Evolutionary conservation across 2,329 filamentous ascomycete genomes (phyloP), one percentile per base, ranked within the genome.

Genomic region (Pseudocercospora ulei): DNA sequence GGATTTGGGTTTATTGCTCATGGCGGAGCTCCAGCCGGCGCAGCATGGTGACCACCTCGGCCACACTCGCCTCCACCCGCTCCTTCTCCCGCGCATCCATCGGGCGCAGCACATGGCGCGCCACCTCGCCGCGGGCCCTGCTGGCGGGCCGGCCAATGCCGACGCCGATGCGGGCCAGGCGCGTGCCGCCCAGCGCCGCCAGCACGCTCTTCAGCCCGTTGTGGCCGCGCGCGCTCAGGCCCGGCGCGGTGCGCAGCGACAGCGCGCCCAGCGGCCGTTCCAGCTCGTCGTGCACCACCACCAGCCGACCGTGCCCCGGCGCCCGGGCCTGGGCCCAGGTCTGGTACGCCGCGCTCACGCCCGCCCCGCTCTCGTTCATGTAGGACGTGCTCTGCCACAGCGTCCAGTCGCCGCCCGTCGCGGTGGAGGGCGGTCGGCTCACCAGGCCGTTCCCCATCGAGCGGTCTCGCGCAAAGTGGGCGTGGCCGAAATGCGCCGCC

Each of bases 271-370:
- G 56, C 2, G 71, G 65, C 26, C 73, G 69, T 54, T 95, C 87
- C 20, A 96, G 64, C 59, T 96, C 88, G 59, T 96, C 88, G 59
- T 96, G 86, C 12, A 96, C 67, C 7, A 96, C 66, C 0, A 96
- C 75, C 9, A 98, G 62, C 2, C 67, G 63, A 2, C 68, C 64
- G 11, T 59, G 57, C 12, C 46, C 41, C 39, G 53, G 40, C 16
- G 65, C 22, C 48, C 47, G 52, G 8, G 28, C 40, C 17, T 45
- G 48, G 3, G 42, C 41, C 63, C 43, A 76, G n/a, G 73, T 65
- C 25, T 68, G 69, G 68, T 80, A 86, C 1, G 79, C 76, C 2
- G 68, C 67, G 3, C 73, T 66, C 0, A 94, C 72, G 43, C 78
- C 82, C 0, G 71, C 68, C 0, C 90, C 90, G 1, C 78, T 83